Conservation (phyloP, 768 basidiomycete genomes). For the Paxillus ammoniavirescens region DNA sequence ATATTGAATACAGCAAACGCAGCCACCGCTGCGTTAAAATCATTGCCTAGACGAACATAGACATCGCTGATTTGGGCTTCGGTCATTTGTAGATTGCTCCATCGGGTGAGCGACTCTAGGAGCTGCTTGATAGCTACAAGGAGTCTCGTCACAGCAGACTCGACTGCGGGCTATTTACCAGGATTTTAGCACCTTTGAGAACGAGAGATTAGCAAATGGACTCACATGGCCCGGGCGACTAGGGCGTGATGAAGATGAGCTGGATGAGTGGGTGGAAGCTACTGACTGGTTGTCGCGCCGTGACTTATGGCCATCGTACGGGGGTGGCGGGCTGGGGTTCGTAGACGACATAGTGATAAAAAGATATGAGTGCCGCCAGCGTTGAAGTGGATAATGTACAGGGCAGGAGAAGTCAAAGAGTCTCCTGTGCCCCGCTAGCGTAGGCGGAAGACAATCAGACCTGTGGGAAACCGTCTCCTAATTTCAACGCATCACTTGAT, state of each 20-base stretch:
- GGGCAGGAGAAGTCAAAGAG: background rate
- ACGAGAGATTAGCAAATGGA: slow-evolving; percentile 2
- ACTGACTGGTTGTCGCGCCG: slow-evolving; percentile 54
- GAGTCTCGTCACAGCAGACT: slow-evolving; percentile 88
- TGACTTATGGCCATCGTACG: slow-evolving; percentile 39
- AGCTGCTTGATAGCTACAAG: slow-evolving; percentile 94
- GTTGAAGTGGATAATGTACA: background rate
- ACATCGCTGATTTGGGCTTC: slow-evolving; percentile 92
- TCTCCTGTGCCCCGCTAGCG: background rate
- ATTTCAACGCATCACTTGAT: background rate
- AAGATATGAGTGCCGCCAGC: background rate
- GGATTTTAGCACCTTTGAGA: slow-evolving; percentile 5
- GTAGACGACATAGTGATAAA: slow-evolving; percentile 21
- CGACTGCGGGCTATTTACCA: slow-evolving; percentile 65
- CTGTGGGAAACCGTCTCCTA: background rate
- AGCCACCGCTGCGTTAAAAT: slow-evolving; percentile 91
- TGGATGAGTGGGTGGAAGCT: slow-evolving; percentile 45
- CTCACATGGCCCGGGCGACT: slow-evolving; percentile 25
- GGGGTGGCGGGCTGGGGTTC: slow-evolving; percentile 11
- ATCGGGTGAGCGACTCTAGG: slow-evolving; percentile 84
- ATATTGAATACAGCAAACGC: slow-evolving; percentile 86
- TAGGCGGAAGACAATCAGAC: background rate
- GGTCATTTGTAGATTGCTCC: slow-evolving; percentile 70
- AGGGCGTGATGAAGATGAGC: slow-evolving; percentile 23
- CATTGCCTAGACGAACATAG: slow-evolving; percentile 94